phyloP scores from a whole-genome alignment of 805 yeast genomes.

The Zygosaccharomyces bisporus region DNA sequence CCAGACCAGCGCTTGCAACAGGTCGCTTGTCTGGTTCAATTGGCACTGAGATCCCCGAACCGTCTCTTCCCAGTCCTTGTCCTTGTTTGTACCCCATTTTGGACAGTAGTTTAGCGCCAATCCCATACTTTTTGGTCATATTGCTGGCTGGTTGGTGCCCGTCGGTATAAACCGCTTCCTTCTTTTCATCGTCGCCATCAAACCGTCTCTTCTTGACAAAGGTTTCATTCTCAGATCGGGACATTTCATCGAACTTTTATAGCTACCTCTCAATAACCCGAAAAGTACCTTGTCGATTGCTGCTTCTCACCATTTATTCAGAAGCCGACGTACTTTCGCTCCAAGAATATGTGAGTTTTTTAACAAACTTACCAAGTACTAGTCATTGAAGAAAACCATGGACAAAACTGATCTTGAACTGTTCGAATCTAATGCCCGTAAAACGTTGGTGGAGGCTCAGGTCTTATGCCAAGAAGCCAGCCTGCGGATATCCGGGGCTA shows the following conservation, averaged over 20 bases:
- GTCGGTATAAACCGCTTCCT: conserved; percentile 12
- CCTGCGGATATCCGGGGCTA: conserved; percentile 36
- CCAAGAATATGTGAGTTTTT: not conserved
- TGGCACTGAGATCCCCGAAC: conserved; percentile 76
- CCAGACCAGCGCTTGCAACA: conserved; percentile 63
- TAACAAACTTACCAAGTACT: not conserved
- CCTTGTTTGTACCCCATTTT: conserved; percentile 89
- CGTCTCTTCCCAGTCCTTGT: conserved; percentile 71
- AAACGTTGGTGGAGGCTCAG: conserved; percentile 47
- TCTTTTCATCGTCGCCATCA: conserved; percentile 21
- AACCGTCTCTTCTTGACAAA: conserved; percentile 10
- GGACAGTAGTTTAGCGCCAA: conserved; percentile 74
- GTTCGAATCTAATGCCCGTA: conserved; percentile 48
- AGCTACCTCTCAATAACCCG: not conserved
- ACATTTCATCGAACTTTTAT: not conserved
- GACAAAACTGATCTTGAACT: conserved; percentile 16
- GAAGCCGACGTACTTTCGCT: not conserved
- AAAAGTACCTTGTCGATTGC: too few species aligned
- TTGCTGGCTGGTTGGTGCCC: not conserved
- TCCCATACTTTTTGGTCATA: conserved; percentile 54
- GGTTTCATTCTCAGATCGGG: not conserved
- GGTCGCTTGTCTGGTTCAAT: conserved; percentile 67
- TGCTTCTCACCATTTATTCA: not conserved
- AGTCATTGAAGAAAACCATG: not conserved
- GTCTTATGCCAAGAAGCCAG: conserved; percentile 51